Evolutionary conservation across 2,329 filamentous ascomycete genomes (phyloP).

Genomic region (Myotisia sp.): DNA sequence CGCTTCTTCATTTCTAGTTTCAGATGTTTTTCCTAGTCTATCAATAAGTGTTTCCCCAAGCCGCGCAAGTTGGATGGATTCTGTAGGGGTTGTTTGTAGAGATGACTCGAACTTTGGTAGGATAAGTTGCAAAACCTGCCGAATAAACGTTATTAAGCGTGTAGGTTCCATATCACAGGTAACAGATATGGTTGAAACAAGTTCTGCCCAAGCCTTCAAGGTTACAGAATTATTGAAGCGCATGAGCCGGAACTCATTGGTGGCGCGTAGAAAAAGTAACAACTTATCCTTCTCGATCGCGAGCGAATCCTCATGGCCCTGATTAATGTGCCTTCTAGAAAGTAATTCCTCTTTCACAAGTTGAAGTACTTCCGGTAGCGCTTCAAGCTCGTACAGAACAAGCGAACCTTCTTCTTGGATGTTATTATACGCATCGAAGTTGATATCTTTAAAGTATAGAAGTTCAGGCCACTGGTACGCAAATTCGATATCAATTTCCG

Average conservation of each 20-base stretch:
- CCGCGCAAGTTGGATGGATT: constrained; percentile 62
- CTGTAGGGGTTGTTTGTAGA: constrained; percentile 51
- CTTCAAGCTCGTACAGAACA: constrained; percentile 51
- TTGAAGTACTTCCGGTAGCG: constrained; percentile 57
- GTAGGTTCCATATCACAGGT: constrained; percentile 64
- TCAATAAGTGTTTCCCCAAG: constrained; percentile 53
- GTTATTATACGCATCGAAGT: constrained; percentile 51
- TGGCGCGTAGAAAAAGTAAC: constrained; percentile 26
- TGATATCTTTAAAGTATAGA: constrained; percentile 49
- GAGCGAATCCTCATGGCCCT: constrained; percentile 30
- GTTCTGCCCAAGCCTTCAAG: constrained; percentile 68
- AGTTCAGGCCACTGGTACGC: constrained; percentile 39
- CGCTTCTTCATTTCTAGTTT: constrained; percentile 42
- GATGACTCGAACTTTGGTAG: constrained; percentile 74
- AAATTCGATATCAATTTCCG: constrained; percentile 46
- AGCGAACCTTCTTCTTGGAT: constrained; percentile 39
- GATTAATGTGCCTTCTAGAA: constrained; percentile 31
- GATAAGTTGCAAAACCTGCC: constrained; percentile 76
- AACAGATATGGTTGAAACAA: constrained; percentile 70
- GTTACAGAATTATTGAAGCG: constrained; percentile 45
- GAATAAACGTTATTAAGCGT: constrained; percentile 59
- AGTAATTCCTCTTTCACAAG: constrained; percentile 33
- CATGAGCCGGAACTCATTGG: constrained; percentile 27
- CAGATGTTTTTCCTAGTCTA: constrained; percentile 25
- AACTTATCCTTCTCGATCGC: constrained; percentile 26